Evolutionary conservation across 2,329 filamentous ascomycete genomes (phyloP), one percentile per base, ranked within the genome.

Genomic region (Alternaria alternata): DNA sequence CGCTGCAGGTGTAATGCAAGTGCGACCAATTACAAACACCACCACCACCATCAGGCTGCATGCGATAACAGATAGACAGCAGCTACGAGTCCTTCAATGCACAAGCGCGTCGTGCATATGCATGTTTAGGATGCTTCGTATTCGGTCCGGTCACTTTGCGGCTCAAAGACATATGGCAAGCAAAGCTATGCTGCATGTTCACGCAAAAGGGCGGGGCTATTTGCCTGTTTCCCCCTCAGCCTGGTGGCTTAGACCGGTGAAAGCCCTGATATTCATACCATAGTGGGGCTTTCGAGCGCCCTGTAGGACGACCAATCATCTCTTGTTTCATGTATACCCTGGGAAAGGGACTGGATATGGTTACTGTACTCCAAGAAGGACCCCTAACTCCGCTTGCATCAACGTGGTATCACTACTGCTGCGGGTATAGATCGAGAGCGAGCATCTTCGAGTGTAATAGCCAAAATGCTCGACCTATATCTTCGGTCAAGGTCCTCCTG

Each of bases 221-320:
- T 63, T 67, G 67, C 67, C 63, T 67, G 54, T 36, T 61, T 61
- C 39, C 42, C 34, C 39, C 30, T 42, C 43, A 46, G 58, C 54
- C 58, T 53, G 26, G 63, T 65, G 65, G 69, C 69, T 66, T 56
- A 51, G 39, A 63, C 68, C 70, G 68, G 70, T 71, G 54, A 72
- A 57, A 39, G 26, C 20, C 20, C 43, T 52, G 41, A 49, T 53
- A 42, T 61, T 57, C 65, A 62, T 64, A 54, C 46, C n/a, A 42
- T 56, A 38, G 32, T 56, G 53, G 54, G 68, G 67, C 59, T 62
- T 57, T 28, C 61, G 58, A 66, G 59, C 52, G 56, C 57, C 48
- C 51, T 65, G 32, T 20, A 41, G 36, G n/a, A 24, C 20, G 20
- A 18, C 62, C 64, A 71, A 69, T 72, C 9, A 32, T 30, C 28